These are phyloP conservation scores for Elongisporangium prolatum DNA, from an alignment of 352 stramenopile species.

Conservation along the genomic window DNA sequence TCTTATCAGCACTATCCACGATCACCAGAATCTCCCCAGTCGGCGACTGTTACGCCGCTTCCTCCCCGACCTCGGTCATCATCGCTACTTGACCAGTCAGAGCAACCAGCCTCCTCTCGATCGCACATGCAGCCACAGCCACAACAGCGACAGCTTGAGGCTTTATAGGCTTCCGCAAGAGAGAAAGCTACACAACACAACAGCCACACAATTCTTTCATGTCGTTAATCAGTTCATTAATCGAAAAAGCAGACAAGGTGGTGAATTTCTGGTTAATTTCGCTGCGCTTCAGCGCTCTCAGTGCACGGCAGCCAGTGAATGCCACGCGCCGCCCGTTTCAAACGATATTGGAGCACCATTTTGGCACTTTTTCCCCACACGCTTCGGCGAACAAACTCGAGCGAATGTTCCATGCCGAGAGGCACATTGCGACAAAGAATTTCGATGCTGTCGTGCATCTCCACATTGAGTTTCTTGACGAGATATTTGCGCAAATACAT, in stretches of 20 bases:
- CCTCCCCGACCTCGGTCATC: not conserved
- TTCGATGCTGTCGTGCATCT: constrained; percentile 24
- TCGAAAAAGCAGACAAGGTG: not conserved
- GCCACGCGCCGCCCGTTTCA: constrained; percentile 2
- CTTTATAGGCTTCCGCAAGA: not conserved
- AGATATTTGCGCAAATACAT: constrained; percentile 61
- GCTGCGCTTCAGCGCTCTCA: not conserved
- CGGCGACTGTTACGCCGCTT: not conserved
- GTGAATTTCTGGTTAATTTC: not conserved
- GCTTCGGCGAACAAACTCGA: constrained; percentile 62
- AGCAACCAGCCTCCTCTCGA: not conserved
- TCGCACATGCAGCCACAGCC: not conserved
- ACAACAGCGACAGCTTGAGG: not conserved
- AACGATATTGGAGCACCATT: constrained; percentile 58
- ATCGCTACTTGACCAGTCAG: not conserved
- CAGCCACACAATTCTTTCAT: not conserved
- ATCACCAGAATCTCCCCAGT: not conserved
- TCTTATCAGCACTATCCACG: not conserved
- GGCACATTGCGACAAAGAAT: constrained; percentile 41
- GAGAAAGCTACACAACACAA: too few relatives aligned
- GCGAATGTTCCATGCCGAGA: constrained; percentile 53
- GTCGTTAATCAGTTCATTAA: not conserved
- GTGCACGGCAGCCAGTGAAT: not conserved
- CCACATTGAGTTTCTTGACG: constrained; percentile 33
- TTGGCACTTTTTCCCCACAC: constrained; percentile 39